Base-by-base conservation (phyloP, 139 green algal species). In the Eudorina sp. region DNA sequence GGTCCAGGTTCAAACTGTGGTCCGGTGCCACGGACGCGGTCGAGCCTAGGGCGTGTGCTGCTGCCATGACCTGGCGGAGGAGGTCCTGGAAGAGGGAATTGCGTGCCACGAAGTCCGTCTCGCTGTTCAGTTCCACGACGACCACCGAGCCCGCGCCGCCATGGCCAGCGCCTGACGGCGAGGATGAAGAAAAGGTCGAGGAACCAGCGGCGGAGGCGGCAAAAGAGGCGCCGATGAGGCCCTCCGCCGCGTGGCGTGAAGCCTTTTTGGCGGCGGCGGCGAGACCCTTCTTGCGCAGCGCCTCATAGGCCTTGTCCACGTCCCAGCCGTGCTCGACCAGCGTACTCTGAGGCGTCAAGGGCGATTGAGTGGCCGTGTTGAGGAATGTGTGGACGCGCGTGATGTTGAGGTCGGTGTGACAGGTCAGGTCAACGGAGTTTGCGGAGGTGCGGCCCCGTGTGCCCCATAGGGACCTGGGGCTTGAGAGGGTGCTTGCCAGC, bases 91-190 rank as follows among this genome's bases (percentile, higher is more conserved):
- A 99, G 11, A 92, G 60, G 0, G 96, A 94, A 48, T 97, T 98
- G 40, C 95, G 91, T 0, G 95, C 92, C 8, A 99, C 97, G 90
- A 99, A 99, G 83, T 99, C 97, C 25, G 97, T 99, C 87, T 99
- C 97, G 76, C 95, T 97, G 90, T 99, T 99, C 60, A 99, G 90
- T 93, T 99, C 95, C 38, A 97, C 94, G 0, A 94, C 70, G 3
- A 91, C 91, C 29, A 85, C 68, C 4, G 58, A 78, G 4, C 83
- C 83, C 25, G 25, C 1, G 14, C 78, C 78, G 78, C 78, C 64
- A 31, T 16, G 3, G 64, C 45, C 14, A n/a, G 4, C 62, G 60
- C 41, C 41, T 18, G 48, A 13, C 45, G 45, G 23, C 19, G 73
- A 40, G 40, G 27, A 4, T 9, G 72, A 31, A 43, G 72, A 53